A percentile compares a stretch with the other conserved stretches of the same genome.
Evolutionary conservation across 108 stramenopile species (phyloP).

Genomic region (Thalassiosira profunda): DNA sequence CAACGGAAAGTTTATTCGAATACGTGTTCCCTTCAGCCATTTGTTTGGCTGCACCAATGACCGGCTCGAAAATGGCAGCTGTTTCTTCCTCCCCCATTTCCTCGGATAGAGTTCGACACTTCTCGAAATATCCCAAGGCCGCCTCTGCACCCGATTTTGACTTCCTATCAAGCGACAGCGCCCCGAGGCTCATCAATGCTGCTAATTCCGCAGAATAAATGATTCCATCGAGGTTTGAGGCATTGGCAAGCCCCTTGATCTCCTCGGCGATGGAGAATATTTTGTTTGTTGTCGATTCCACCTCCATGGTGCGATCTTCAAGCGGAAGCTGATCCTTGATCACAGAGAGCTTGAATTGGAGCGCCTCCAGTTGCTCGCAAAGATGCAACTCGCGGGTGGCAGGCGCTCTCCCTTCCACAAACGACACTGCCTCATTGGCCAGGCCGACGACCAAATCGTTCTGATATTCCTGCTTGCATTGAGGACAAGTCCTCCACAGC

Average conservation of each 20-base stretch:
- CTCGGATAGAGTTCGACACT: not conserved
- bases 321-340: too few relatives aligned
- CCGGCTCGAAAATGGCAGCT: too few relatives aligned
- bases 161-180: too few relatives aligned
- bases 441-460: not conserved
- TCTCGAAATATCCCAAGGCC: constrained; percentile 5
- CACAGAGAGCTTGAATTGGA: too few relatives aligned
- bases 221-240: not conserved
- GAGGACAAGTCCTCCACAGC: not conserved
- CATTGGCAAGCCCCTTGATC: not conserved
- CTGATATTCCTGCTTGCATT: constrained; percentile 7
- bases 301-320: too few relatives aligned
- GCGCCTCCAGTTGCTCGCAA: too few relatives aligned
- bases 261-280: not conserved
- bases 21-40: too few relatives aligned
- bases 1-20: too few relatives aligned
- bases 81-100: not conserved
- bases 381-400: too few relatives aligned
- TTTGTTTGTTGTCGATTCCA: too few relatives aligned
- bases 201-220: not conserved
- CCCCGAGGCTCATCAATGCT: not conserved
- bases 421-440: constrained; percentile 1
- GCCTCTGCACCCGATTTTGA: not conserved
- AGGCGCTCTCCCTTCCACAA: too few relatives aligned
- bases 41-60: too few relatives aligned